Evolutionary conservation across 768 basidiomycete species (phyloP).

Genomic region (Erythrobasidium yunnanense): DNA sequence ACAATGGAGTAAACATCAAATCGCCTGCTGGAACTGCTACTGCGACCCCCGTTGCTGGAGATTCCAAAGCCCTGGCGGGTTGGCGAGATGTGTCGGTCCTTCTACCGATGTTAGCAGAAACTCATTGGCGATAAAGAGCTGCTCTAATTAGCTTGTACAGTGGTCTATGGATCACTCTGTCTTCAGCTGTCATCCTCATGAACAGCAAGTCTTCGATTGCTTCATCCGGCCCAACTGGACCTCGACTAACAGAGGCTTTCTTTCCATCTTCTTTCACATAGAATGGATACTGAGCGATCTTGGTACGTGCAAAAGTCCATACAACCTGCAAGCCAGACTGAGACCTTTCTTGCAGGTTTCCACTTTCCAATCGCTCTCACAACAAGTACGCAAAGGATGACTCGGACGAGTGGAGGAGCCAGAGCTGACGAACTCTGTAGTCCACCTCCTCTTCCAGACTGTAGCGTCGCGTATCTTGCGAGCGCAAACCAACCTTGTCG

Average conservation of each 20-base stretch:
- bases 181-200: neutral
- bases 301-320: neutral
- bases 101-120: neutral
- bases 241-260: neutral
- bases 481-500: conserved; percentile 65
- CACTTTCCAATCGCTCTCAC: neutral
- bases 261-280: neutral
- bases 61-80: neutral
- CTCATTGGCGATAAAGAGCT: neutral
- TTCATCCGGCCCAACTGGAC: neutral
- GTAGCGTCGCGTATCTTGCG: conserved; percentile 74
- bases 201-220: neutral
- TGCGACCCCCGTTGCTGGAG: neutral
- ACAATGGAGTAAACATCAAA: neutral
- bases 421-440: neutral
- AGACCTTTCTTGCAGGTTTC: neutral
- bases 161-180: neutral
- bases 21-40: neutral
- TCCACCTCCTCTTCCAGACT: conserved; percentile 45
- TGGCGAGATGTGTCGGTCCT: neutral
- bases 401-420: conserved; percentile 53
- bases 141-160: neutral
- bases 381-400: neutral
- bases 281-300: neutral
- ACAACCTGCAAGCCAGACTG: neutral